Evolutionary conservation across 2,329 filamentous ascomycete species (phyloP), one percentile per base, ranked within the genome.

Genomic region (Dothistroma septosporum): DNA sequence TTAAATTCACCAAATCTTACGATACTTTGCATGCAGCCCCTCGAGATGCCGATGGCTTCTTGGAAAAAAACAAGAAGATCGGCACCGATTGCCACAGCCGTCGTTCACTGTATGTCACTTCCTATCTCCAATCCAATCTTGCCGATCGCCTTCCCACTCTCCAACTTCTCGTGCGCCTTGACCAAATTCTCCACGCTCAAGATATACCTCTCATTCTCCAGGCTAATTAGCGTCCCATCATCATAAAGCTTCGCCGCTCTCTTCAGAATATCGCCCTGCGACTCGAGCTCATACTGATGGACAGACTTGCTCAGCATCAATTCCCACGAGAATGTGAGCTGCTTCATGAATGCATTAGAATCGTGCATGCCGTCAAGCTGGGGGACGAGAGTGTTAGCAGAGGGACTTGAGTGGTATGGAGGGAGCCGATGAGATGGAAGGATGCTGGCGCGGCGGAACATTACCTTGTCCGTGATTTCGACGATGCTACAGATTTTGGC

Each of bases 401-500:
- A 44, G 41, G 2, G 3, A 19, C 14, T 44, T 44, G 16, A 19
- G n/a, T 19, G 14, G 41, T 16, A 44, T 44, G 41, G 37, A 9
- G n/a, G 19, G 41, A 6, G 7, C 16, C 8, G 41, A 2, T 37
- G 33, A 9, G 2, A 2, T 9, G 33, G 33, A 16, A 37, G 33
- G 10, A 37, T 3, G 3, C 33, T 28, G 24, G 10, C 10, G 33
- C 2, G 10, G 10, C 10, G 33, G 10, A 9, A 44, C 9, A 8
- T 44, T 44, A 44, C 41, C 41, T 44, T 50, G 28, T 66, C 61
- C 19, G 60, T 21, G 2, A 64, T 57, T 55, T 62, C 59, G 12
- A 64, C 61, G 22, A 64, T 66, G 12, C 55, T 60, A 9, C 59
- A 37, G 16, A 66, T 61, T 22, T 60, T 64, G 14, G 53, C 64